A percentile compares a stretch with the other conserved stretches of the same genome.
Evolutionary conservation across 345 rosid species (phyloP).

Genomic region (Aquilaria malaccensis): DNA sequence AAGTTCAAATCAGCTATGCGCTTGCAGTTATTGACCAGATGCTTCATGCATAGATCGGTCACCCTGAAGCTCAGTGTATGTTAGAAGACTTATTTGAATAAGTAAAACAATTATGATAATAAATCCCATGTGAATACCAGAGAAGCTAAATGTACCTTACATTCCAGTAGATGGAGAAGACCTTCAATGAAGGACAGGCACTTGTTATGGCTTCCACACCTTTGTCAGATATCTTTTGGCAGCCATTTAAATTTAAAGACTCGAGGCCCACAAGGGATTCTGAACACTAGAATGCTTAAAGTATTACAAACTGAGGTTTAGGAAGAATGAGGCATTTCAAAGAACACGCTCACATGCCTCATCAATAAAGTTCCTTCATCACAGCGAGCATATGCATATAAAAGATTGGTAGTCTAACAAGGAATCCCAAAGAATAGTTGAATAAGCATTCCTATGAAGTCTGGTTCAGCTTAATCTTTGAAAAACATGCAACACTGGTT

Average conservation of each 20-base stretch:
- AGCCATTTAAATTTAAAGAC: slow-evolving; percentile 76
- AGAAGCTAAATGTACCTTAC: slow-evolving; percentile 52
- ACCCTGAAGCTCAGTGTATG: slow-evolving; percentile 44
- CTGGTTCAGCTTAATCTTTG: no score
- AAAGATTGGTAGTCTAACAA: no score
- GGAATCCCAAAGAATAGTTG: no score
- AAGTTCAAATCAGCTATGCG: slow-evolving; percentile 62
- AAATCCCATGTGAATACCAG: slow-evolving; percentile 4
- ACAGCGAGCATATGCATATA: no score
- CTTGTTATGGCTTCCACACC: slow-evolving; percentile 68
- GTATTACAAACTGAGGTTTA: slow-evolving; percentile 6
- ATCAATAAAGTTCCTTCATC: neutral
- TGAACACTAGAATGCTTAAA: slow-evolving; percentile 34
- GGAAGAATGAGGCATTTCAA: neutral
- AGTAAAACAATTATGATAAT: slow-evolving; percentile 7
- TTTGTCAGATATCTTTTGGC: slow-evolving; percentile 90
- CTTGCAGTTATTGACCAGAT: slow-evolving; percentile 65
- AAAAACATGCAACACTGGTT: no score
- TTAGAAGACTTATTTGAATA: slow-evolving; percentile 8
- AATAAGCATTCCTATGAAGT: no score
- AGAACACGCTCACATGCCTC: neutral
- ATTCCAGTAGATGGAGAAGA: slow-evolving; percentile 86
- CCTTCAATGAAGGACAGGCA: slow-evolving; percentile 57
- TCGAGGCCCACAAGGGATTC: slow-evolving; percentile 57
- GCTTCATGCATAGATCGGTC: slow-evolving; percentile 49